These are phyloP conservation scores for Podosphaera fusca DNA, from an alignment of 2,329 filamentous ascomycete genomes.

Conservation along the genomic window DNA sequence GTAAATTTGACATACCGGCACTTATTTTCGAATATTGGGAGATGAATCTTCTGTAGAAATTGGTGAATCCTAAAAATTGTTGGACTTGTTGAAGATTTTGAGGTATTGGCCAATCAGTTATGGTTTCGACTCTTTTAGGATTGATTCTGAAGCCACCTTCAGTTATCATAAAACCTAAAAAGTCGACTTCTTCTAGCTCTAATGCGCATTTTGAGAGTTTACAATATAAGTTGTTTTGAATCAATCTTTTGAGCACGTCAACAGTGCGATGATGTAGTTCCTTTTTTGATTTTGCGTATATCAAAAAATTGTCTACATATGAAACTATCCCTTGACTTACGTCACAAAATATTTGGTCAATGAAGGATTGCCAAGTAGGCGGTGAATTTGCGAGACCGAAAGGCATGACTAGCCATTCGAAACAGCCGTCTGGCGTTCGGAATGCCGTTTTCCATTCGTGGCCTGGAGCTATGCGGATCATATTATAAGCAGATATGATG, in stretches of 20 bases:
- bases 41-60: slow-evolving; percentile 1
- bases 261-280: neutral
- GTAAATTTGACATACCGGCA: neutral
- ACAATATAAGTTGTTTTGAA: neutral
- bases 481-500: neutral
- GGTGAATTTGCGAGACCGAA: neutral
- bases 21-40: neutral
- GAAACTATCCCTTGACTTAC: slow-evolving; percentile 1
- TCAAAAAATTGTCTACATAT: neutral
- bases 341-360: too few relatives aligned
- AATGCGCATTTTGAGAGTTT: slow-evolving; percentile 1
- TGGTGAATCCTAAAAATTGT: slow-evolving; percentile 1
- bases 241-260: neutral
- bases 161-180: neutral
- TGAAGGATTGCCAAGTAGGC: too few relatives aligned
- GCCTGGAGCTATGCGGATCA: neutral
- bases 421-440: neutral
- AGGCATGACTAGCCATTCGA: neutral
- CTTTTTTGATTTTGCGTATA: neutral
- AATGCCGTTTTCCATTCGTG: too few relatives aligned
- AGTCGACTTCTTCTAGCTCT: neutral
- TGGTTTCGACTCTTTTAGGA: neutral
- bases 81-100: slow-evolving; percentile 1
- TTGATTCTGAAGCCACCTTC: neutral
- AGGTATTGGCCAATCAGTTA: neutral